Percentiles rank a stretch among this genome's conserved stretches.
Conservation (phyloP, 2,329 filamentous ascomycete species). For the Phialophora chinensis region DNA sequence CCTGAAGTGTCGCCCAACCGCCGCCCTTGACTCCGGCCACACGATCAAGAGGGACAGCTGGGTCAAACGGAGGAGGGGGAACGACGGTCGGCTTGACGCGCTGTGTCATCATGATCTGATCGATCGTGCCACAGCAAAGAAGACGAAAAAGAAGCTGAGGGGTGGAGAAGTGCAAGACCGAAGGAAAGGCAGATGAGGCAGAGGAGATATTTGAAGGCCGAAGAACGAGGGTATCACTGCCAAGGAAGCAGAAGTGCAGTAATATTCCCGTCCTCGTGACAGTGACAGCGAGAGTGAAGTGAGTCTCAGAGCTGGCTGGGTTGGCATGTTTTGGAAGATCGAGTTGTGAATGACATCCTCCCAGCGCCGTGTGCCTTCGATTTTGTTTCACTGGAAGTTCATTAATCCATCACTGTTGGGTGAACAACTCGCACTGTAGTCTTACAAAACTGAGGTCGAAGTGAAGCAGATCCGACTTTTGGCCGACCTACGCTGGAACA, state of each 20-base stretch:
- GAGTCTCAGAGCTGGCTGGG: background rate
- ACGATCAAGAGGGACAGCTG: background rate
- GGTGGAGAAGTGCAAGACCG: background rate
- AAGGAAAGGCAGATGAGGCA: background rate
- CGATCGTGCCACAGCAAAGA: background rate
- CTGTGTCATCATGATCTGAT: background rate
- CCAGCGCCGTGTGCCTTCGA: background rate
- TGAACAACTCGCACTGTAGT: background rate
- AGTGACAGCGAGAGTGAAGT: constrained; percentile 2
- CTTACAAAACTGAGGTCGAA: constrained; percentile 8
- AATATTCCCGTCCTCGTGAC: background rate
- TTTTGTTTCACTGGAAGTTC: background rate
- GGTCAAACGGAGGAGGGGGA: background rate
- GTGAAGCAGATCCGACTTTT: background rate
- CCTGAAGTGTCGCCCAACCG: background rate
- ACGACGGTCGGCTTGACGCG: background rate
- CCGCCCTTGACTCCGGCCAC: background rate
- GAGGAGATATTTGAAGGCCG: constrained; percentile 8
- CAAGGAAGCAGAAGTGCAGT: background rate
- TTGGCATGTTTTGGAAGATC: background rate
- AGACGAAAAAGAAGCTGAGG: background rate
- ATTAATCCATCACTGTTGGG: constrained; percentile 4
- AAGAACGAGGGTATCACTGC: background rate
- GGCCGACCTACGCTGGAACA: background rate
- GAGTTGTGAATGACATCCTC: background rate